Evolutionary conservation across 305 asterid species (phyloP).

Genomic region (Solanum hybrid): DNA sequence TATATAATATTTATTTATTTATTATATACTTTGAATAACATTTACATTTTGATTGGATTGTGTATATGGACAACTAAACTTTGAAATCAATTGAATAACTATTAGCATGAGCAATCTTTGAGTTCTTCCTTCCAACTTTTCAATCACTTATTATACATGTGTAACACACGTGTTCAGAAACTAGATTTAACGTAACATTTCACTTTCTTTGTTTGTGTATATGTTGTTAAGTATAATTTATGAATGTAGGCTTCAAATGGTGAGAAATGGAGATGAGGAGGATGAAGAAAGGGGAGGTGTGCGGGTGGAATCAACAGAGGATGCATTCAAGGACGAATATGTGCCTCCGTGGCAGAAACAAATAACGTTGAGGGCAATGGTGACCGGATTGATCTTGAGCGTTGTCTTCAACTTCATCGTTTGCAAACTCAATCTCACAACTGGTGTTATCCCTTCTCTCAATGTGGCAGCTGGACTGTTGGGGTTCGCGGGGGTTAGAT

Average conservation of each 20-base stretch:
- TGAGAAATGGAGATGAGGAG: neutral
- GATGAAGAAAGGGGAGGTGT: neutral
- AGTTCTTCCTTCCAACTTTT: neutral
- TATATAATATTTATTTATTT: too few relatives aligned
- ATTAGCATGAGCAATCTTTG: neutral
- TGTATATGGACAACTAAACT: neutral
- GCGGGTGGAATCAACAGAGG: neutral
- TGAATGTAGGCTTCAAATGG: neutral
- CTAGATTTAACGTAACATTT: neutral
- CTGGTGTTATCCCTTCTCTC: neutral
- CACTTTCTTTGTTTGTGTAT: neutral
- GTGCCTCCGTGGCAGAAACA: conserved; percentile 11
- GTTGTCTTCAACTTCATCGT: neutral
- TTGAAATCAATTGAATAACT: neutral
- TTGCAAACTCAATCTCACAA: neutral
- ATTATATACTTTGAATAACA: neutral
- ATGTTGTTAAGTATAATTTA: neutral
- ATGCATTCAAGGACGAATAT: neutral
- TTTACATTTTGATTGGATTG: neutral
- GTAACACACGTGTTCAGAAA: neutral
- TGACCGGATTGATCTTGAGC: neutral
- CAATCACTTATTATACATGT: neutral
- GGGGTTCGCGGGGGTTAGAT: conserved; percentile 14
- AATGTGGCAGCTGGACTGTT: conserved; percentile 22
- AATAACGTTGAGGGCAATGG: neutral